Percentiles rank a stretch among this genome's conserved stretches.
Conservation (phyloP, 108 stramenopile genomes). For the Skeletonema marinoi region DNA sequence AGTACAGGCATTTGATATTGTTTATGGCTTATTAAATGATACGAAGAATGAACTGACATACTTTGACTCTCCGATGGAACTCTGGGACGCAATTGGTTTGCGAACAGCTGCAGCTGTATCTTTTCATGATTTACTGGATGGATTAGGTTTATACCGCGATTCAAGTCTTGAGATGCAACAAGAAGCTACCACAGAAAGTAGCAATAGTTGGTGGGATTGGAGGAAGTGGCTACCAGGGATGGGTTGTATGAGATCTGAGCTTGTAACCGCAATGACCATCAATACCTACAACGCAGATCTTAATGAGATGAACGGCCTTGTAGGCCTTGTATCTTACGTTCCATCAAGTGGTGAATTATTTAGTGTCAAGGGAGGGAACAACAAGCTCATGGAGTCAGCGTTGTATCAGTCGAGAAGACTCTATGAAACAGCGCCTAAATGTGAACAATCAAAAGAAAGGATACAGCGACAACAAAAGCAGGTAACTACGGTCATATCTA, state of each 20-base stretch:
- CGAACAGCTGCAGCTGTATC: constrained; percentile 30
- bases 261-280: constrained; percentile 62
- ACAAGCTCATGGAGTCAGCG: constrained; percentile 67
- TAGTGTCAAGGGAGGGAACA: constrained; percentile 71
- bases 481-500: constrained; percentile 34
- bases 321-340: constrained; percentile 67
- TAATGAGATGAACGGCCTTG: constrained; percentile 67
- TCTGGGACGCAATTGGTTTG: constrained; percentile 66
- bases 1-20: constrained; percentile 45
- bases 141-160: constrained; percentile 45
- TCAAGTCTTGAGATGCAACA: constrained; percentile 12
- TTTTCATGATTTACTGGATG: constrained; percentile 65
- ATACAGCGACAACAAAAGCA: constrained; percentile 34
- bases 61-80: constrained; percentile 68
- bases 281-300: constrained; percentile 78
- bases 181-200: neutral
- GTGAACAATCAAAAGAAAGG: neutral
- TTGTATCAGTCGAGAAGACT: constrained; percentile 55
- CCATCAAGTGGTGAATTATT: constrained; percentile 49
- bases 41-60: constrained; percentile 53
- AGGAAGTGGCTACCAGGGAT: constrained; percentile 35
- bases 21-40: constrained; percentile 50
- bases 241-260: constrained; percentile 63
- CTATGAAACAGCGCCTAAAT: constrained; percentile 22
- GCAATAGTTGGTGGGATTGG: constrained; percentile 34